Conservation (phyloP, 2,329 filamentous ascomycete species). For the Nothophaeocryptopus gaeumannii region DNA sequence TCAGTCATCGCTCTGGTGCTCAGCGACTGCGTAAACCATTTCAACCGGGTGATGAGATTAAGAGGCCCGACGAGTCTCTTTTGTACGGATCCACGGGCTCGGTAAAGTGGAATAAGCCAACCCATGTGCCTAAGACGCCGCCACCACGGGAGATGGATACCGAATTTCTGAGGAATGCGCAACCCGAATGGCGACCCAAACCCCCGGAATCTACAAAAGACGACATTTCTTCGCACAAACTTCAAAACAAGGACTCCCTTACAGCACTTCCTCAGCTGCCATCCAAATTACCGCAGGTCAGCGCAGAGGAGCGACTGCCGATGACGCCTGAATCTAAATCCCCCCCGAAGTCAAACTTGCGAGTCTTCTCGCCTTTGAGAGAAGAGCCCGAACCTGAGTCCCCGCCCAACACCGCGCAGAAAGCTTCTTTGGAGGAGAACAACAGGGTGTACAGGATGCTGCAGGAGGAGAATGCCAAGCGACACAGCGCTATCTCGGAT, state of each 20-base stretch:
- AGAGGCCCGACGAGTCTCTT: conserved; percentile 18
- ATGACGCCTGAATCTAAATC: conserved; percentile 11
- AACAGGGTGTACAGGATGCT: conserved; percentile 25
- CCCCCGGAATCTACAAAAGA: conserved; percentile 9
- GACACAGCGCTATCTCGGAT: conserved; percentile 28
- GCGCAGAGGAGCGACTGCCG: conserved; percentile 8
- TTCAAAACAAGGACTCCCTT: conserved; percentile 8
- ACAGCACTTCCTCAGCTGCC: conserved; percentile 14
- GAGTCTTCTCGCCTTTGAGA: conserved; percentile 11
- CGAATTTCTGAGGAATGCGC: conserved; percentile 20
- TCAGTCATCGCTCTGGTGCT: conserved; percentile 15
- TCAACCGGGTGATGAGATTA: conserved; percentile 24
- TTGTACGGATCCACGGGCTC: conserved; percentile 15
- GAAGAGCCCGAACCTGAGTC: conserved; percentile 5
- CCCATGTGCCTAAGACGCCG: conserved; percentile 12
- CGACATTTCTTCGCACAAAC: conserved; percentile 8
- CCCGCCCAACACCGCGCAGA: conserved; percentile 18
- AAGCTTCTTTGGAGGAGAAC: conserved; percentile 23
- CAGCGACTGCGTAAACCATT: conserved; percentile 21
- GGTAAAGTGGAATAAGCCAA: conserved; percentile 13
- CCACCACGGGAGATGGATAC: conserved; percentile 21
- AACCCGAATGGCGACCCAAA: conserved; percentile 7
- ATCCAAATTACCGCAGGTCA: neutral
- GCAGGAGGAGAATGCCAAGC: conserved; percentile 31
- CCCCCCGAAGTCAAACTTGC: conserved; percentile 4